A percentile compares a stretch with the other conserved stretches of the same genome.
Evolutionary conservation across 2,329 filamentous ascomycete genomes (phyloP).

Genomic region (Emmonsia crescens): DNA sequence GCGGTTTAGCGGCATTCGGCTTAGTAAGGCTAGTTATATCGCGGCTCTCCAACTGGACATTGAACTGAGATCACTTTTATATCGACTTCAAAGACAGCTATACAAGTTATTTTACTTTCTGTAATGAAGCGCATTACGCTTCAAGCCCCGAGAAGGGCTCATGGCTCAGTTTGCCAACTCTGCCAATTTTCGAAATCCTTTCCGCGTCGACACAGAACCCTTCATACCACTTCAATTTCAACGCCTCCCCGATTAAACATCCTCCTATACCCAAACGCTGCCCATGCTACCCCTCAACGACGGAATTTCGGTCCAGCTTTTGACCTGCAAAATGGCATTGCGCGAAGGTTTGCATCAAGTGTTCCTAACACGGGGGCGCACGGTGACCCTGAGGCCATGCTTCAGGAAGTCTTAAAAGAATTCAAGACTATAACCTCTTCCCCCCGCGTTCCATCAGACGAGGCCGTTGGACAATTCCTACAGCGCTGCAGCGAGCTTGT

Average conservation of each 20-base stretch:
- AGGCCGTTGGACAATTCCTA: constrained; percentile 25
- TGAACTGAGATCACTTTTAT: neutral
- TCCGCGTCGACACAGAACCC: constrained; percentile 3
- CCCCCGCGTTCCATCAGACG: constrained; percentile 25
- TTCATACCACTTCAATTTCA: neutral
- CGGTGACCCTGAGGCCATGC: constrained; percentile 14
- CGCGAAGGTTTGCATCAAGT: neutral
- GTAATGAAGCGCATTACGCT: constrained; percentile 28
- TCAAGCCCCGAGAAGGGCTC: constrained; percentile 19
- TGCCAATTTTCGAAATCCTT: constrained; percentile 24
- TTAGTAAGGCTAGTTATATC: neutral
- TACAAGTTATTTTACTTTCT: neutral
- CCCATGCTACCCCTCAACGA: neutral
- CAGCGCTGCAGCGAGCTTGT: constrained; percentile 26
- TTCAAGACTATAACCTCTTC: constrained; percentile 21
- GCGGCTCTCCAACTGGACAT: neutral
- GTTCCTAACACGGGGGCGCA: neutral
- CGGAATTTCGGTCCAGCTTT: neutral
- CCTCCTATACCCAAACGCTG: neutral
- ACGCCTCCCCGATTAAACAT: neutral
- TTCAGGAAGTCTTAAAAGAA: constrained; percentile 20
- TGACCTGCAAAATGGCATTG: neutral
- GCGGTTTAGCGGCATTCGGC: neutral
- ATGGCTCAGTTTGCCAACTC: constrained; percentile 27
- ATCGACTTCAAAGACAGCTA: neutral